These are phyloP conservation scores for Phoenix roebelenii DNA, from an alignment of 176 grass and related monocot species.

Conservation along the genomic window DNA sequence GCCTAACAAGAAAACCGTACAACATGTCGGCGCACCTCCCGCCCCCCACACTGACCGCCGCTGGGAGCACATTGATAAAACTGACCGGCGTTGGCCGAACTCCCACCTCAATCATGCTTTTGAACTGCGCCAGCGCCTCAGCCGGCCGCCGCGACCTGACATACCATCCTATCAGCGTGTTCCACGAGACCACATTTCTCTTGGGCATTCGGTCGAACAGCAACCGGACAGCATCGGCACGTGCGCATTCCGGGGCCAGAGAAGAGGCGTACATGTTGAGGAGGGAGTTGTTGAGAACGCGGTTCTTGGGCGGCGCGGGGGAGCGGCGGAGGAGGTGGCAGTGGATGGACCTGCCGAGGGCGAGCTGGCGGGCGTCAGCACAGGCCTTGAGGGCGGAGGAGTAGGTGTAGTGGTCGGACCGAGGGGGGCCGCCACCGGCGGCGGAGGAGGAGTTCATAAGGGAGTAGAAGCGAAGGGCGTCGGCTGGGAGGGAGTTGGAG, in stretches of 20 bases:
- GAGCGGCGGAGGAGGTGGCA: constrained; percentile 51
- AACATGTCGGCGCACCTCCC: constrained; percentile 22
- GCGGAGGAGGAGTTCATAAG: constrained; percentile 44
- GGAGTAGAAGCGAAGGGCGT: constrained; percentile 72
- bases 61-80: constrained; percentile 59
- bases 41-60: neutral
- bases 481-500: constrained; percentile 47
- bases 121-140: constrained; percentile 45
- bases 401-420: constrained; percentile 84
- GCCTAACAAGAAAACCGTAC: constrained; percentile 67
- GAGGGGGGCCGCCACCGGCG: constrained; percentile 9
- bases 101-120: constrained; percentile 43
- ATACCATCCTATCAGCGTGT: constrained; percentile 74
- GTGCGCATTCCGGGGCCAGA: neutral
- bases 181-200: constrained; percentile 73
- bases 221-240: constrained; percentile 28
- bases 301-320: constrained; percentile 30
- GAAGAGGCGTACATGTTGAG: constrained; percentile 83
- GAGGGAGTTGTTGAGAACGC: constrained; percentile 72
- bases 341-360: constrained; percentile 66
- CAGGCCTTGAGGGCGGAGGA: constrained; percentile 84
- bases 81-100: constrained; percentile 52
- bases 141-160: constrained; percentile 36
- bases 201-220: constrained; percentile 69
- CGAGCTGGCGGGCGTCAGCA: constrained; percentile 46